Evolutionary conservation across 2,329 filamentous ascomycete genomes (phyloP).

Genomic region (Cladosporium sphaerospermum): DNA sequence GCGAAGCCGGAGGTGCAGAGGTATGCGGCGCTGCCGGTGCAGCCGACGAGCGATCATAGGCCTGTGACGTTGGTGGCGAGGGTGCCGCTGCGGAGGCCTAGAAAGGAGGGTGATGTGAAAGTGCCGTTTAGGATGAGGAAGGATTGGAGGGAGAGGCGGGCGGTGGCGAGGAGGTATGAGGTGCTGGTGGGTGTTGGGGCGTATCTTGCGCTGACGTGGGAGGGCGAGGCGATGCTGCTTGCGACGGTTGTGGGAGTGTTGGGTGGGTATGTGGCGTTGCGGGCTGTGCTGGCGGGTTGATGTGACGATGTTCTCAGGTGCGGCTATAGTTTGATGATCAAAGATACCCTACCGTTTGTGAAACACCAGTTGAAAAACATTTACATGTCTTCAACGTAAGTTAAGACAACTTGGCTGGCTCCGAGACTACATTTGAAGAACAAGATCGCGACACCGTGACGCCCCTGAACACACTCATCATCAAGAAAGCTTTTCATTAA

Average conservation of each 20-base stretch:
- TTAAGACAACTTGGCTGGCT: too few species aligned
- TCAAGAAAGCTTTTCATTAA: too few species aligned
- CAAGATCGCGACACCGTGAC: too few species aligned
- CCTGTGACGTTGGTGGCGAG: slow-evolving; percentile 67
- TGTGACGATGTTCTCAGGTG: not conserved
- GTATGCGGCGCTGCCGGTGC: slow-evolving; percentile 71
- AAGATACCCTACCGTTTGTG: not conserved
- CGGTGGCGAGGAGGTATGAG: slow-evolving; percentile 52
- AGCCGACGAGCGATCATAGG: slow-evolving; percentile 81
- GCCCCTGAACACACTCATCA: too few species aligned
- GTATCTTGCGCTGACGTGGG: slow-evolving; percentile 46
- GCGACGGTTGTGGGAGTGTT: slow-evolving; percentile 27
- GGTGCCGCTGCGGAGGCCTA: slow-evolving; percentile 47
- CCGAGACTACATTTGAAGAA: too few species aligned
- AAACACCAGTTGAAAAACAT: too few species aligned
- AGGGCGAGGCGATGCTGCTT: slow-evolving; percentile 37
- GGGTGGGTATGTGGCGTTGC: slow-evolving; percentile 25
- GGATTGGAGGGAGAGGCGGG: slow-evolving; percentile 50
- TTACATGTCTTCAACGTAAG: too few species aligned
- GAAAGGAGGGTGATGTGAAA: slow-evolving; percentile 31
- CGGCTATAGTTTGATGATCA: not conserved
- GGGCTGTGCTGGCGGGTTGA: slow-evolving; percentile 15
- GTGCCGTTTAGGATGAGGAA: slow-evolving; percentile 54
- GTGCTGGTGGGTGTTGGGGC: slow-evolving; percentile 52
- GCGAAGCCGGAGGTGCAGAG: slow-evolving; percentile 47